Evolutionary conservation across 768 basidiomycete species (phyloP).

Genomic region (Auriscalpium vulgare): DNA sequence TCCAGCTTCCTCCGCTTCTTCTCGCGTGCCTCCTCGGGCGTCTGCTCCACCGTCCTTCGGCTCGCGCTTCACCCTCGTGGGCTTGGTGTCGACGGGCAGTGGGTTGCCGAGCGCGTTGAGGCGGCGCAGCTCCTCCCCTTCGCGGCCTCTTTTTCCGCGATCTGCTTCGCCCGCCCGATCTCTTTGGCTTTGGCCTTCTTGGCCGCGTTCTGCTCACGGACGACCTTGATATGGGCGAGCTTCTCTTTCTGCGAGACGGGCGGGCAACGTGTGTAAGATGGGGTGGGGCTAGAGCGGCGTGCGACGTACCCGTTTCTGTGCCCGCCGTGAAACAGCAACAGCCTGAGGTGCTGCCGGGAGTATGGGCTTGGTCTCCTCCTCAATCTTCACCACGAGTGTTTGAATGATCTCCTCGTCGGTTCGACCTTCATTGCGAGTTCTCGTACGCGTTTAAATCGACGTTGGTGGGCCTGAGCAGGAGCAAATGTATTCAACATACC

Average conservation of each 20-base stretch:
- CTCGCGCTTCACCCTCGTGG: too few species aligned
- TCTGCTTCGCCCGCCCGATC: conserved; percentile 19
- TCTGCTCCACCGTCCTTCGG: too few species aligned
- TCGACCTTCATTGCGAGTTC: conserved; percentile 31
- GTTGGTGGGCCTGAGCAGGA: conserved; percentile 48
- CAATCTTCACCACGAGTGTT: conserved; percentile 20
- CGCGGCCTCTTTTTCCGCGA: background rate
- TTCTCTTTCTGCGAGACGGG: conserved; percentile 36
- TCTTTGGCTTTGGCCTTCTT: conserved; percentile 37
- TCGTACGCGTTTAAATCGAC: conserved; percentile 47
- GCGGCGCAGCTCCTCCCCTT: background rate
- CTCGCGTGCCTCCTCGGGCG: too few species aligned
- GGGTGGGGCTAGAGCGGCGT: too few species aligned
- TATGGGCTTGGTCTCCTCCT: background rate
- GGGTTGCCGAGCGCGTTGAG: too few species aligned
- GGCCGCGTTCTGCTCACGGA: conserved; percentile 33
- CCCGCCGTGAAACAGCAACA: conserved; percentile 43
- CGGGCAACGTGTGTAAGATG: background rate
- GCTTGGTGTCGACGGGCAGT: too few species aligned
- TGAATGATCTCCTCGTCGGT: conserved; percentile 42
- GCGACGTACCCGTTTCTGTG: conserved; percentile 52
- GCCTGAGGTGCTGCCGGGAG: conserved; percentile 2
- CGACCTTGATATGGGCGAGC: conserved; percentile 34
- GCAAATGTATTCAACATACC: background rate
- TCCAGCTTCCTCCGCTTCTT: too few species aligned